A percentile compares a stretch with the other conserved stretches of the same genome.
Evolutionary conservation across 176 grass and related monocot genomes (phyloP).

Genomic region (Aegilops umbellulata): DNA sequence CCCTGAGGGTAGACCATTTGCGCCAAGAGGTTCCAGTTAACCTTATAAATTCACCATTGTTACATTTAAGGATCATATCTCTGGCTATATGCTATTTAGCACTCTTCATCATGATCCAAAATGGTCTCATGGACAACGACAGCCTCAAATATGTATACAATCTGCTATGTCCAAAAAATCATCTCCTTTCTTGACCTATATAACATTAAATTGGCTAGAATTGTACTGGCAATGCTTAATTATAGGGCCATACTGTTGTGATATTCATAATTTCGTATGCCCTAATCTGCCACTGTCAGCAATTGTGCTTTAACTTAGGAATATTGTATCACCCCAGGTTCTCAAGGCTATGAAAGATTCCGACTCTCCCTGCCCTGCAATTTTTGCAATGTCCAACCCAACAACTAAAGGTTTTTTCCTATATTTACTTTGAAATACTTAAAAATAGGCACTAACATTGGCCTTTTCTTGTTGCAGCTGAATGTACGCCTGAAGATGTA

Average conservation of each 20-base stretch:
- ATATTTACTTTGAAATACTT: not conserved
- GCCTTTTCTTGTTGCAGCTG: constrained; percentile 56
- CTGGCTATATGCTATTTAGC: constrained; percentile 3
- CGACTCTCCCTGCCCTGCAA: constrained; percentile 79
- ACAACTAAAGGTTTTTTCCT: constrained; percentile 66
- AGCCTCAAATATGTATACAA: not conserved
- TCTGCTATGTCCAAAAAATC: not conserved
- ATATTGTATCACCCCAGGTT: constrained; percentile 52
- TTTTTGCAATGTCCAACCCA: constrained; percentile 99
- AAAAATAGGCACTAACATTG: constrained; percentile 29
- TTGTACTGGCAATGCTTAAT: not conserved
- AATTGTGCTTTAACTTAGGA: constrained; percentile 23
- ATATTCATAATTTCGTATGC: not conserved
- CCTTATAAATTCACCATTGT: not conserved
- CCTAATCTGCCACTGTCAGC: constrained; percentile 3
- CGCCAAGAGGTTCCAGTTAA: not conserved
- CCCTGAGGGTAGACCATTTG: not conserved
- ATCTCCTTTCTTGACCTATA: not conserved
- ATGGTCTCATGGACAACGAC: not conserved
- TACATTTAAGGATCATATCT: not conserved
- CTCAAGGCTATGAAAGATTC: constrained; percentile 94
- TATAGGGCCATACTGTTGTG: not conserved
- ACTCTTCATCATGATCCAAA: constrained; percentile 6
- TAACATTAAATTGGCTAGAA: not conserved
- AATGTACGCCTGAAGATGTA: constrained; percentile 92